A percentile compares a stretch with the other conserved stretches of the same genome.
Evolutionary conservation across 2,329 filamentous ascomycete species (phyloP).

Genomic region (Diaporthe ilicicola): DNA sequence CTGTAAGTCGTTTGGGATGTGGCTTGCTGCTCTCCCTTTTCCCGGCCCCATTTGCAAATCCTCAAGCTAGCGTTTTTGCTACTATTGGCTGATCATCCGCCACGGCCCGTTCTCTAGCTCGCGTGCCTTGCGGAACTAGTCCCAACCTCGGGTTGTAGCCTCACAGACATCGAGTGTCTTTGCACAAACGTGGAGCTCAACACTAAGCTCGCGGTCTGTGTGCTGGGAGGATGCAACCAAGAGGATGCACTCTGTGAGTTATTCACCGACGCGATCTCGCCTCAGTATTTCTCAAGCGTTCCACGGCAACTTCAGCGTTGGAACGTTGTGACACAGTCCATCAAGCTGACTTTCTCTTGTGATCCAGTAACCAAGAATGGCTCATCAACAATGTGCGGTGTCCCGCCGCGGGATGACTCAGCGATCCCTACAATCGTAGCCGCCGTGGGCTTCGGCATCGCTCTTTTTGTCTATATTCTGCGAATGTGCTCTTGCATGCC

Average conservation of each 20-base stretch:
- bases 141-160: background rate
- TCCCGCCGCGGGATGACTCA: background rate
- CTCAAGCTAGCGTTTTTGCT: background rate
- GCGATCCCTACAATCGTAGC: background rate
- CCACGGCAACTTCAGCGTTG: no score
- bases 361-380: slow-evolving; percentile 6
- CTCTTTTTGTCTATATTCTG: background rate
- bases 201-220: background rate
- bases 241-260: background rate
- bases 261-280: no score
- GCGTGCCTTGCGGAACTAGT: slow-evolving; percentile 8
- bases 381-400: background rate
- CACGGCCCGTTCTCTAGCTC: slow-evolving; percentile 13
- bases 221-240: slow-evolving; percentile 1
- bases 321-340: background rate
- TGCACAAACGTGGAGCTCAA: slow-evolving; percentile 14
- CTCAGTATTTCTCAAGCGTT: no score
- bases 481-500: slow-evolving; percentile 6
- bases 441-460: background rate
- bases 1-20: background rate
- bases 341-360: background rate
- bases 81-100: slow-evolving; percentile 13
- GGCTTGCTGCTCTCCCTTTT: background rate
- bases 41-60: slow-evolving; percentile 6
- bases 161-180: slow-evolving; percentile 3